Percentiles rank a stretch among this genome's conserved stretches.
These are phyloP conservation scores for Aspergillus arachidicola DNA, from an alignment of 2,329 filamentous ascomycete genomes.

Conservation along the genomic window DNA sequence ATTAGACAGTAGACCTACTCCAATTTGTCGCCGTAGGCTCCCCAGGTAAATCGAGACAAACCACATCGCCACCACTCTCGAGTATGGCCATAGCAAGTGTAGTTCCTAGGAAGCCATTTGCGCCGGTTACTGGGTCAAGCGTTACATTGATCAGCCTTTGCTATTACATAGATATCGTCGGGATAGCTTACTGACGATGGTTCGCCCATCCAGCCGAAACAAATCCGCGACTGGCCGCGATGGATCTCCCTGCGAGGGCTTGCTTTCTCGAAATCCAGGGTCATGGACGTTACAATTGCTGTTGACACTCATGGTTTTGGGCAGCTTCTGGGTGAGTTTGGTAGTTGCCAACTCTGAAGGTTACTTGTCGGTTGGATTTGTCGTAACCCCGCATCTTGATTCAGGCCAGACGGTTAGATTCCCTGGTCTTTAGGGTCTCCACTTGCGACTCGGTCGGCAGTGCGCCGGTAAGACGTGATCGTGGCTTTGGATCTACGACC, in stretches of 20 bases:
- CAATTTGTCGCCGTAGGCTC: conserved; percentile 13
- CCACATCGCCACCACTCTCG: conserved; percentile 37
- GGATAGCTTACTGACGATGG: conserved; percentile 6
- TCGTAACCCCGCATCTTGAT: not conserved
- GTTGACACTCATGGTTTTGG: not conserved
- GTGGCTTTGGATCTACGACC: not conserved
- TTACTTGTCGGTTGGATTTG: not conserved
- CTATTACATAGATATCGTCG: too few species aligned
- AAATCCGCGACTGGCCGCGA: not conserved
- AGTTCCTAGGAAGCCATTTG: conserved; percentile 24
- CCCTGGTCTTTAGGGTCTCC: too few species aligned
- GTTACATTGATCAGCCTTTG: not conserved
- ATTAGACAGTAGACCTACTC: not conserved
- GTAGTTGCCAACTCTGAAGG: not conserved
- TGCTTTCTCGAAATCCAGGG: not conserved
- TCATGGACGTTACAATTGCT: not conserved
- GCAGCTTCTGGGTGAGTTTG: not conserved
- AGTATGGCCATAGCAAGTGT: conserved; percentile 26
- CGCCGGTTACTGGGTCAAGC: conserved; percentile 26
- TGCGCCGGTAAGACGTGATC: not conserved
- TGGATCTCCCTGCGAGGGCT: not conserved
- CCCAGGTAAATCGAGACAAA: conserved; percentile 32
- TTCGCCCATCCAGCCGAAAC: conserved; percentile 1
- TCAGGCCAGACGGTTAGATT: not conserved
- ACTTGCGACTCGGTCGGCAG: not conserved